Evolutionary conservation across 208 protist genomes (phyloP).

Genomic region (Pavlovales sp.): DNA sequence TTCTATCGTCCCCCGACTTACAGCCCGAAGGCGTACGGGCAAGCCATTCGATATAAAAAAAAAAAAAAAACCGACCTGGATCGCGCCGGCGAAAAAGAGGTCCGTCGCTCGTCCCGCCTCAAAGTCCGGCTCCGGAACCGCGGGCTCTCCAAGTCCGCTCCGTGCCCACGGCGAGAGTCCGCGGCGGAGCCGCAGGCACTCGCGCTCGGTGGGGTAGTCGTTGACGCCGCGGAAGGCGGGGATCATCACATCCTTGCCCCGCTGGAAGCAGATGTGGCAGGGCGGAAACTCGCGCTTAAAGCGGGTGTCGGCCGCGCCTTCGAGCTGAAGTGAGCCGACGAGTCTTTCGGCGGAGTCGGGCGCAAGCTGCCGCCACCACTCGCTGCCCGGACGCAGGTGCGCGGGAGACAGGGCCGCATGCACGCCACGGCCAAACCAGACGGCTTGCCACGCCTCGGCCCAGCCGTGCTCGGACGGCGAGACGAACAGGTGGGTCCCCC

Average conservation of each 20-base stretch:
- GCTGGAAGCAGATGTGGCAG: slow-evolving; percentile 38
- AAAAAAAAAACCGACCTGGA: too few relatives aligned
- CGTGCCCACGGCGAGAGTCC: not conserved
- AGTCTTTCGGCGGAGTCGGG: not conserved
- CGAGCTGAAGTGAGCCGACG: not conserved
- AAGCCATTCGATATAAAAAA: too few relatives aligned
- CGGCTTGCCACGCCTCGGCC: not conserved
- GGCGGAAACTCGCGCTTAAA: not conserved
- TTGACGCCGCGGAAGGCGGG: slow-evolving; percentile 7
- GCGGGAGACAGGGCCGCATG: not conserved
- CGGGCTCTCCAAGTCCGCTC: not conserved
- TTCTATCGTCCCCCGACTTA: not conserved
- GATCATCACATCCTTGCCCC: slow-evolving; percentile 22
- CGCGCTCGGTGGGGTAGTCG: slow-evolving; percentile 5
- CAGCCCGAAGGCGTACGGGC: too few relatives aligned
- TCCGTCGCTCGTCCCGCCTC: not conserved
- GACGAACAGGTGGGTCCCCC: not conserved
- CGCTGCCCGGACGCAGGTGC: not conserved
- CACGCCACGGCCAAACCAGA: not conserved
- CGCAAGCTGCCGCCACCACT: slow-evolving; percentile 22
- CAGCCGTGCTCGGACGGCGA: slow-evolving; percentile 15
- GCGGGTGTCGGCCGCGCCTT: not conserved
- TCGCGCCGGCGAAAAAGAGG: slow-evolving; percentile 11
- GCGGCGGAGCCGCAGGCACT: not conserved
- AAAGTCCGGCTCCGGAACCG: not conserved